Base-by-base conservation (phyloP, 2,329 filamentous ascomycete species). In the Beauveria varroae region DNA sequence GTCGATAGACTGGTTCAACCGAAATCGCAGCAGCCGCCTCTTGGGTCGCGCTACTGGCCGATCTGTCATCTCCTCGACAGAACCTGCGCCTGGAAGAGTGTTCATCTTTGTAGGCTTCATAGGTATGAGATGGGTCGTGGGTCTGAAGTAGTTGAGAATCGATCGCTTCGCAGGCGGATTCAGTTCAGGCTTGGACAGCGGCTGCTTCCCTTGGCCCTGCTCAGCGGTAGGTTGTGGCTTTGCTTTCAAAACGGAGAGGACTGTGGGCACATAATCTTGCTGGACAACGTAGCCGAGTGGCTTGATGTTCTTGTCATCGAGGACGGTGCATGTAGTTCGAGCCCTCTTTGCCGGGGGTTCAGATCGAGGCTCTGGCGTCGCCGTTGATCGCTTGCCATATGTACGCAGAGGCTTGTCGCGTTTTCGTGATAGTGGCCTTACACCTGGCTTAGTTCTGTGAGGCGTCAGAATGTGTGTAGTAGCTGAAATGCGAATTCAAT, bases 101-200 rank as follows among this genome's bases (percentile, higher is more conserved):
- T 62, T 62, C 3, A 12, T 22, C n/a, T 26, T 26, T 12, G 49
- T 2, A 9, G 54, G 26, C 4, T 41, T 41, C 3, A 57, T 41
- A 41, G 12, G 37, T 18, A 41, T 62, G 18, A 40, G 46, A 10
- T 37, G 16, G 1, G 24, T n/a, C 7, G 47, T n/a, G 64, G 60
- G 75, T 43, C 74, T 74, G 65, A 78, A 78, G 62, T 78, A 79
- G 60, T 65, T 73, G 53, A 78, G 63, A 6, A 79, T 78, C 0
- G 75, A 76, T 0, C 69, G 68, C 56, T 73, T 76, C 1, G 54
- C 52, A 20, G 8, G 34, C 1, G 56, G 46, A 9, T 58, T 24
- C 5, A 34, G 18, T 40, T 61, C 34, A 30, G 60, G 30, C 54
- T 54, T 53, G 26, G 53, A 47, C 5, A 20, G 20, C 28, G 26